phyloP scores from a whole-genome alignment of 2,329 filamentous ascomycete species.

The Ophiocordyceps camponoti-leonardi region DNA sequence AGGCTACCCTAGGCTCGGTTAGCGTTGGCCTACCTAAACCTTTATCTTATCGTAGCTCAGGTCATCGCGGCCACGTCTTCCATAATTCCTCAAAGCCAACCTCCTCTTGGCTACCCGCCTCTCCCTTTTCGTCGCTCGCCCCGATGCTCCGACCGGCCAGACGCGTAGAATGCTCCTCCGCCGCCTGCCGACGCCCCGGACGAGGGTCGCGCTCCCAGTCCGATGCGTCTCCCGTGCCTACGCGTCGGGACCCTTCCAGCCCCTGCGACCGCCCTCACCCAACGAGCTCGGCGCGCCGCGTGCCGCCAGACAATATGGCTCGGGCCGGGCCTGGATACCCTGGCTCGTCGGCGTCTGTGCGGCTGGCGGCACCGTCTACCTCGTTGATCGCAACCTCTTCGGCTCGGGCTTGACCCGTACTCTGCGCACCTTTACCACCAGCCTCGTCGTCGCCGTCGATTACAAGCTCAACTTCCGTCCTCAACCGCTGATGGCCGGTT shows the following conservation, averaged over 20 bases:
- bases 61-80: not conserved
- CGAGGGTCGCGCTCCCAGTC: conserved; percentile 2
- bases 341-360: conserved; percentile 47
- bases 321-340: conserved; percentile 59
- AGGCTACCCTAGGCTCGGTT: not conserved
- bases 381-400: conserved; percentile 57
- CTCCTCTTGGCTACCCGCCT: not conserved
- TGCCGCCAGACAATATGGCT: conserved; percentile 53
- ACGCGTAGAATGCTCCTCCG: conserved; percentile 11
- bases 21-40: not conserved
- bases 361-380: conserved; percentile 44
- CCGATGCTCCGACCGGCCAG: conserved; percentile 3
- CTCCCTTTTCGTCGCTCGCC: not conserved
- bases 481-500: conserved; percentile 55
- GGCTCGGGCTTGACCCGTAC: conserved; percentile 66
- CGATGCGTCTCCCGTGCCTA: not conserved
- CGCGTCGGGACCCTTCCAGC: conserved; percentile 31
- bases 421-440: conserved; percentile 63
- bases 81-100: too few relatives aligned
- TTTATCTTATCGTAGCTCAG: not conserved
- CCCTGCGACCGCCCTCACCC: conserved; percentile 61
- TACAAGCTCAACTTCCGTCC: conserved; percentile 94
- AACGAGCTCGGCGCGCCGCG: conserved; percentile 57
- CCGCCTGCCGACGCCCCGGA: conserved; percentile 9
- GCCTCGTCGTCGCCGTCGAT: conserved; percentile 68